Base-by-base conservation (phyloP, 192 early-diverging fungal species). In the Coemansia sp. region DNA sequence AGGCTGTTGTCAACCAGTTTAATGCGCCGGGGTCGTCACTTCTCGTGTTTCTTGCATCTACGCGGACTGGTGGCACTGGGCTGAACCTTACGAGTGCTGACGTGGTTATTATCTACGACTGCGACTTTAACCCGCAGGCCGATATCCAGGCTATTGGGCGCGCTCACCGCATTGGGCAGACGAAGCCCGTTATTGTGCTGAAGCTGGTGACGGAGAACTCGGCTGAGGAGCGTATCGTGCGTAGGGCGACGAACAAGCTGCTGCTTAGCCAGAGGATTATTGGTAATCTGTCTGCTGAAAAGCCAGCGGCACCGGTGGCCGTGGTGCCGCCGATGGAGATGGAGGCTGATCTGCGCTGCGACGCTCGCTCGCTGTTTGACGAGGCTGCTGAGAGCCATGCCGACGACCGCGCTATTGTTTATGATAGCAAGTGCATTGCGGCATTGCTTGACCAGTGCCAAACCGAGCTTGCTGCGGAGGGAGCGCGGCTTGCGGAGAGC, bases 151-250 rank as follows among this genome's bases (percentile, higher is more conserved):
- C 95, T 9, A 95, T 98, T 89, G 93, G 92, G 2, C 89, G 96
- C 18, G 96, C 95, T 10, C 95, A 98, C 75, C 91, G 97, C 63
- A 98, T 95, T 64, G 95, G 97, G 0, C 97, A 99, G 71, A 95
- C 88, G 46, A 97, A 94, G 60, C 84, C 89, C 3, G 96, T 99
- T 6, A 94, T 92, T 60, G 95, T 99, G 0, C 96, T 96, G 77
- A 88, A 95, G 46, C 88, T 99, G 66, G 89, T 99, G 0, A 90
- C 95, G 34, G 92, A 96, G 67, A 94, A 92, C 53, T 93, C 95
- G 0, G 95, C 96, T 61, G 97, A 99, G 69, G 95, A 99, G 77
- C 91, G 95, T 28, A 94, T 99, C 50, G 84, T 98, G 43, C 93
- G 95, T 65, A 86, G 92, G 7, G 95, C 95, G 2, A 98, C 95